phyloP scores from a whole-genome alignment of 495 filamentous ascomycete genomes.

The Penicillium cosmopolitanum region DNA sequence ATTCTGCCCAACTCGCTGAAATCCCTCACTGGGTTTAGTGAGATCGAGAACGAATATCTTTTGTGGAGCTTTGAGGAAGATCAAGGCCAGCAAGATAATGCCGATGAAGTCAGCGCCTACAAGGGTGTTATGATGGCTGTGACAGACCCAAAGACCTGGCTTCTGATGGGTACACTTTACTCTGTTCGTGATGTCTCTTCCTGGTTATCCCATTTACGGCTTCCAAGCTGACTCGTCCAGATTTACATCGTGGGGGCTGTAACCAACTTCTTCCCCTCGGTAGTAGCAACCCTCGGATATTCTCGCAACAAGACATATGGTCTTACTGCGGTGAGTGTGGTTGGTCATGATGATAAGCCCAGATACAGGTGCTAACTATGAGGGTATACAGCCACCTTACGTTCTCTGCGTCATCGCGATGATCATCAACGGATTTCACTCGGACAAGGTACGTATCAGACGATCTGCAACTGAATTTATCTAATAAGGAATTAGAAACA shows the following conservation, averaged over 20 bases:
- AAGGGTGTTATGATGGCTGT: conserved; percentile 26
- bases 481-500: conserved; percentile 15
- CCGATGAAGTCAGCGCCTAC: conserved; percentile 21
- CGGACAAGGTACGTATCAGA: conserved; percentile 15
- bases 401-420: conserved; percentile 16
- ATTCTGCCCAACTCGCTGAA: conserved; percentile 21
- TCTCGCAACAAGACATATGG: conserved; percentile 14
- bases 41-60: conserved; percentile 31
- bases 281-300: conserved; percentile 10
- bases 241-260: conserved; percentile 14
- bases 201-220: not conserved
- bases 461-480: not conserved
- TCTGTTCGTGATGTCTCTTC: not conserved
- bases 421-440: conserved; percentile 18
- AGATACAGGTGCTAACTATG: not conserved
- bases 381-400: conserved; percentile 7
- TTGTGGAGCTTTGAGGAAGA: conserved; percentile 26
- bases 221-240: not conserved
- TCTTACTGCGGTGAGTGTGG: conserved; percentile 4
- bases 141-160: conserved; percentile 22
- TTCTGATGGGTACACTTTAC: conserved; percentile 20
- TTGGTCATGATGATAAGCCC: not conserved
- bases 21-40: conserved; percentile 26
- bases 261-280: conserved; percentile 11
- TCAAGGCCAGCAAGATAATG: conserved; percentile 22